A percentile compares a stretch with the other conserved stretches of the same genome.
Conservation (phyloP, 2,329 filamentous ascomycete species). For the Cadophora gregata region DNA sequence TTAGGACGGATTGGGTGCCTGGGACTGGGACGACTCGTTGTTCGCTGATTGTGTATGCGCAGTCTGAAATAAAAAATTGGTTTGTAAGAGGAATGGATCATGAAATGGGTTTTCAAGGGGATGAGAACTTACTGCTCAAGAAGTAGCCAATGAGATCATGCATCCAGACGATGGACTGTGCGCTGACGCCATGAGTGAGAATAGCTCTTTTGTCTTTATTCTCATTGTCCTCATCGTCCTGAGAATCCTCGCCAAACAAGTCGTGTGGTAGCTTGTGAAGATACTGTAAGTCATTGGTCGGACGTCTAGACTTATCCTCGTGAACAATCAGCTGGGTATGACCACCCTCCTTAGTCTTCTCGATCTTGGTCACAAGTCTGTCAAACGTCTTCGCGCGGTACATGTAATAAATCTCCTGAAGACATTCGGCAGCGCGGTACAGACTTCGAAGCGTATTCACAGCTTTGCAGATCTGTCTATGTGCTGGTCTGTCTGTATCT, state of each 20-base stretch:
- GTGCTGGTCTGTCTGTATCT: not conserved
- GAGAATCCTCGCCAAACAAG: not conserved
- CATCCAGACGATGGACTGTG: not conserved
- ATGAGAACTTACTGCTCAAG: not conserved
- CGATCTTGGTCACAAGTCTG: not conserved
- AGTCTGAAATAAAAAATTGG: not conserved
- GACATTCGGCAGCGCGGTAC: not conserved
- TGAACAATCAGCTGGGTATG: not conserved
- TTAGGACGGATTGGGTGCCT: not conserved
- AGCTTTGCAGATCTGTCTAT: conserved; percentile 13
- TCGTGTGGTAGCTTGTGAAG: not conserved
- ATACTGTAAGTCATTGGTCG: not conserved
- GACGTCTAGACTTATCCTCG: not conserved
- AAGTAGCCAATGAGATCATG: conserved; percentile 1
- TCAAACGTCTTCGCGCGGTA: conserved; percentile 12
- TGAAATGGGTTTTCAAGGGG: not conserved
- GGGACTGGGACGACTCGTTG: not conserved
- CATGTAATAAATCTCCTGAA: conserved; percentile 18
- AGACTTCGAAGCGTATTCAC: not conserved
- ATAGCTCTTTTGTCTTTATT: conserved; percentile 3
- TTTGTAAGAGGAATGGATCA: not conserved
- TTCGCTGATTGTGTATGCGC: conserved; percentile 1
- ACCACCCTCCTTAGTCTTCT: not conserved
- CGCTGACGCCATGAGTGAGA: not conserved
- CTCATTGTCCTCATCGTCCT: not conserved